Percentiles rank a stretch among this genome's conserved stretches.
Evolutionary conservation across 306 rosid species (phyloP).

Genomic region (Inga leiocalycina): DNA sequence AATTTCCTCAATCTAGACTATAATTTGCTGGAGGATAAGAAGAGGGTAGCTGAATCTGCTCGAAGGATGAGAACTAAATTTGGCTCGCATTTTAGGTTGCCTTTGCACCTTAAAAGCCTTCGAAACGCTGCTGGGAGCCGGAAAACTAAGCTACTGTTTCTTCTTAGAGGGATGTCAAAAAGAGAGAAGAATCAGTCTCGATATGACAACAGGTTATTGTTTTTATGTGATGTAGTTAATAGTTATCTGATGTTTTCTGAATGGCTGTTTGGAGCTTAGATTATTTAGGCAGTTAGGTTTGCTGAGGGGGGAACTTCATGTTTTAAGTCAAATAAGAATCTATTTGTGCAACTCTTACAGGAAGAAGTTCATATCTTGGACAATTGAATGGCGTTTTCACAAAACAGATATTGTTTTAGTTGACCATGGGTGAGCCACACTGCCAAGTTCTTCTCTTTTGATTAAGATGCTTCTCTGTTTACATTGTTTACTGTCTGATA

Average conservation of each 20-base stretch:
- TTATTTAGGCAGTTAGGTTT: background rate
- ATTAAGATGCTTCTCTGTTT: background rate
- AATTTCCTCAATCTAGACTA: conserved; percentile 53
- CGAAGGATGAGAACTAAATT: conserved; percentile 66
- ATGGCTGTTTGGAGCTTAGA: background rate
- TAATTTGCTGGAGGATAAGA: conserved; percentile 83
- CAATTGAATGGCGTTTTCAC: conserved; percentile 86
- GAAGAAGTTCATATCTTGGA: conserved; percentile 82
- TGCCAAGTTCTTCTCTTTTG: background rate
- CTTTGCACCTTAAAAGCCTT: conserved; percentile 55
- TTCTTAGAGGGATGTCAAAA: conserved; percentile 76
- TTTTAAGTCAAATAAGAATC: conserved; percentile 19
- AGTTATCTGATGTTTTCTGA: background rate
- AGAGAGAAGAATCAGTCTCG: conserved; percentile 77
- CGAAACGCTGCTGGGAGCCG: conserved; percentile 63
- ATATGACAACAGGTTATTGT: conserved; percentile 66
- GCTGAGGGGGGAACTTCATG: conserved; percentile 11
- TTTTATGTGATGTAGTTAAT: conserved; percentile 10
- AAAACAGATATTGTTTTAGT: conserved; percentile 57
- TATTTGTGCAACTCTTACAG: conserved; percentile 49
- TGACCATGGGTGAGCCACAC: conserved; percentile 77
- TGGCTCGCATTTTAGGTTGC: conserved; percentile 54
- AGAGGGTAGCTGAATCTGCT: conserved; percentile 88
- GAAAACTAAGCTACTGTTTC: conserved; percentile 68
- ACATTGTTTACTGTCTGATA: conserved; percentile 19